A percentile compares a stretch with the other conserved stretches of the same genome.
Conservation (phyloP, 1,139 yeast species). For the Geotrichum australiense region DNA sequence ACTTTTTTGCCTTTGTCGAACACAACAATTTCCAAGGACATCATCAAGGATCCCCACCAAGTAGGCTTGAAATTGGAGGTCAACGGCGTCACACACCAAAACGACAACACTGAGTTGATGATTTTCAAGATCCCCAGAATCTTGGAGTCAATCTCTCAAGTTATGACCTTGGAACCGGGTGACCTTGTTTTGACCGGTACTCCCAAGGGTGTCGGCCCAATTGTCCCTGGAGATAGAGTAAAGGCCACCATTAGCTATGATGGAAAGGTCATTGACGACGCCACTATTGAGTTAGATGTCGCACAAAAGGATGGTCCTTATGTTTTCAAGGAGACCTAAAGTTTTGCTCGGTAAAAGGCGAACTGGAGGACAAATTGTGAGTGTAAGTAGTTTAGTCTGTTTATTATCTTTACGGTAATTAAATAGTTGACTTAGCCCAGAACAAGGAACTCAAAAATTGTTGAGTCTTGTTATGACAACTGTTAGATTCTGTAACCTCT, state of each 20-base stretch:
- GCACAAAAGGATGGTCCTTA: conserved; percentile 80
- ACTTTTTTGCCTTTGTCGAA: conserved; percentile 81
- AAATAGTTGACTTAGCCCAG: too few species aligned
- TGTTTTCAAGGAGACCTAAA: conserved; percentile 43
- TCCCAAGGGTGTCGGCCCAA: conserved; percentile 93
- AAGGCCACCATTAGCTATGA: conserved; percentile 53
- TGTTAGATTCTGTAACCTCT: too few species aligned
- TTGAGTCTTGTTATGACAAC: too few species aligned
- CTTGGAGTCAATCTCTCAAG: conserved; percentile 69
- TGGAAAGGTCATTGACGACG: conserved; percentile 48
- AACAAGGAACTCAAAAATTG: too few species aligned
- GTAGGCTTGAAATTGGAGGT: conserved; percentile 60
- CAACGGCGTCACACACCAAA: conserved; percentile 65
- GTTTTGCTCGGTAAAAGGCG: too few species aligned
- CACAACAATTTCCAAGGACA: conserved; percentile 52
- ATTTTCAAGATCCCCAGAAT: conserved; percentile 79
- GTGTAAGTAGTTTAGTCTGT: too few species aligned
- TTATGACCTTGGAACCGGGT: conserved; percentile 87
- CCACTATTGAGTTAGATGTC: conserved; percentile 46
- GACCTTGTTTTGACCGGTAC: conserved; percentile 93
- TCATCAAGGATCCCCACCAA: conserved; percentile 67
- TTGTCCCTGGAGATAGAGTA: conserved; percentile 70
- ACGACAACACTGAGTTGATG: conserved; percentile 80
- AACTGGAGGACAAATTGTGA: too few species aligned
- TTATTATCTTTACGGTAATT: too few species aligned